phyloP scores from a whole-genome alignment of 495 filamentous ascomycete species.

The Articulospora tetracladia region DNA sequence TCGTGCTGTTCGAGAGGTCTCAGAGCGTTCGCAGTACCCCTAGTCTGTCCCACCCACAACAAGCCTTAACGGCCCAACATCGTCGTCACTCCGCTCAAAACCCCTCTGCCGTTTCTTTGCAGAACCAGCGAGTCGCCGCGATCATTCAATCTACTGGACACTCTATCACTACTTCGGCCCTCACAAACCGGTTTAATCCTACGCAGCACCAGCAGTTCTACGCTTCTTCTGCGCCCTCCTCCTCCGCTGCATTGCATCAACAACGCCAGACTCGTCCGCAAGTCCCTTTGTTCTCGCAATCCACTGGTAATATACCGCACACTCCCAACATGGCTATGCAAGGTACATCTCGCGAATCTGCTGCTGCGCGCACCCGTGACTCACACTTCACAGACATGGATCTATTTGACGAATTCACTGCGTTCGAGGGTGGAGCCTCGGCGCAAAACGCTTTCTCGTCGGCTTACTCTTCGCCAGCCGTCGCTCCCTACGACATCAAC shows the following conservation, averaged over 20 bases:
- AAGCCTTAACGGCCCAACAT: conserved; percentile 36
- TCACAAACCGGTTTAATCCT: conserved; percentile 51
- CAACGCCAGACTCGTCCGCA: conserved; percentile 43
- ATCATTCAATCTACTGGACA: conserved; percentile 58
- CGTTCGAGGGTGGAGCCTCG: conserved; percentile 43
- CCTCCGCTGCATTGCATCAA: conserved; percentile 41
- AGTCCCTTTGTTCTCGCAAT: conserved; percentile 49
- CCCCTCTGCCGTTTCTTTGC: conserved; percentile 36
- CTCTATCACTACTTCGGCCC: conserved; percentile 50
- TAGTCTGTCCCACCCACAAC: conserved; percentile 39
- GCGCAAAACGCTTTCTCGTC: conserved; percentile 20
- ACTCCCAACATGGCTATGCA: conserved; percentile 39
- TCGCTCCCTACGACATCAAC: conserved; percentile 42
- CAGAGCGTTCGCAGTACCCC: conserved; percentile 36
- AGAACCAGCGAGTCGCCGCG: conserved; percentile 55
- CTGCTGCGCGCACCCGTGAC: conserved; percentile 16
- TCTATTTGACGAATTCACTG: conserved; percentile 43
- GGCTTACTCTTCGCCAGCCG: conserved; percentile 44
- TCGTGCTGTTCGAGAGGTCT: conserved; percentile 28
- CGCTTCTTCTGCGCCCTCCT: conserved; percentile 48
- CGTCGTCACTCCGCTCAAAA: conserved; percentile 36
- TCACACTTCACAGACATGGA: conserved; percentile 40
- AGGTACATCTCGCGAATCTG: conserved; percentile 31
- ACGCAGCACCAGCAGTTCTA: conserved; percentile 47
- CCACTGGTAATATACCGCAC: conserved; percentile 38